phyloP scores from a whole-genome alignment of 345 rosid species.

The Populus euphratica region DNA sequence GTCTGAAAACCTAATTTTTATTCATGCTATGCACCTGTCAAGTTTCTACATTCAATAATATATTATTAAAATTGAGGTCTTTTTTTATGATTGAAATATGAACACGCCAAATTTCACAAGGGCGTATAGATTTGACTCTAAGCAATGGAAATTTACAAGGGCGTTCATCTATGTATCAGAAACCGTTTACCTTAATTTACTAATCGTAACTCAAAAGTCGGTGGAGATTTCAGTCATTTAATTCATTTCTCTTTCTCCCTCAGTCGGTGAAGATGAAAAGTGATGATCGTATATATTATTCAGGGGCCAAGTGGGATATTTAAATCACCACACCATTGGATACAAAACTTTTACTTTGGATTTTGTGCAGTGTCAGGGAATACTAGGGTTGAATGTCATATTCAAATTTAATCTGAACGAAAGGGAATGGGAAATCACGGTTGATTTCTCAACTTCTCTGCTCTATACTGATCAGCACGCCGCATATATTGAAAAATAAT shows the following conservation, averaged over 20 bases:
- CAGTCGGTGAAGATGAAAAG: background rate
- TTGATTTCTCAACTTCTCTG: no score
- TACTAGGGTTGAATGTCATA: background rate
- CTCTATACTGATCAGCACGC: no score
- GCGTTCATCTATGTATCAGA: background rate
- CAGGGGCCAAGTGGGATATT: background rate
- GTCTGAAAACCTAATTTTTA: no score
- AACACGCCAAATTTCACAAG: no score
- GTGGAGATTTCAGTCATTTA: background rate
- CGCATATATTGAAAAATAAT: no score
- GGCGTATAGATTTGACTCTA: background rate
- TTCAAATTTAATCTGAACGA: no score
- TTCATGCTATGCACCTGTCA: no score
- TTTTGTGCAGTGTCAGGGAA: background rate
- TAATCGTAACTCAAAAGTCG: background rate
- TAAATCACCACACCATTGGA: background rate
- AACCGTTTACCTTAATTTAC: background rate
- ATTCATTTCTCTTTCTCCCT: background rate
- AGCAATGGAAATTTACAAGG: background rate
- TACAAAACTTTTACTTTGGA: no score
- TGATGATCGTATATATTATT: background rate
- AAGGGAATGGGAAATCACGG: no score
- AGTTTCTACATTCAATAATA: no score
- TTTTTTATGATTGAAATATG: background rate
- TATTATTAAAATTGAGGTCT: no score